Conservation (phyloP, 441 rosid species). For the Erodium texanum region DNA sequence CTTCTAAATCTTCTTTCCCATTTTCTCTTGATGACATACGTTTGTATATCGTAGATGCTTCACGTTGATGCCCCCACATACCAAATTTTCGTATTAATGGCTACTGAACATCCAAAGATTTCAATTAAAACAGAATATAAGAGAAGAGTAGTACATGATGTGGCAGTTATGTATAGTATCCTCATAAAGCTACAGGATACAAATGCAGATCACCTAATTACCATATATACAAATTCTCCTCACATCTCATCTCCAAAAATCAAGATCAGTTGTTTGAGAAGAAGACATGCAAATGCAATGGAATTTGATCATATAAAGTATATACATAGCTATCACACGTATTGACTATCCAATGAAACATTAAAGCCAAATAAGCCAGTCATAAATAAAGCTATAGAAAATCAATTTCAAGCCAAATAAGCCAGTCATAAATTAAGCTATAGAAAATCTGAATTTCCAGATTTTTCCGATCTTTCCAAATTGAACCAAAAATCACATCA, state of each 20-base stretch:
- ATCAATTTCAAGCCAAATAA: background rate
- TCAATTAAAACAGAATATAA: background rate
- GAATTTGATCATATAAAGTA: background rate
- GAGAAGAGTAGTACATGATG: background rate
- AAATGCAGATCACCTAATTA: background rate
- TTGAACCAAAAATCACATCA: background rate
- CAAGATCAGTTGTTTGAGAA: background rate
- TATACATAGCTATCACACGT: background rate
- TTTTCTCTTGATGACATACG: conserved; percentile 44
- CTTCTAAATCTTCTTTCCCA: conserved; percentile 37
- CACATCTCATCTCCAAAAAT: background rate
- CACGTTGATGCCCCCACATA: conserved; percentile 46
- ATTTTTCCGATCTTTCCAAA: background rate
- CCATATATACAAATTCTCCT: background rate
- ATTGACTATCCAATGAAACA: background rate
- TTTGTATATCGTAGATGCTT: conserved; percentile 36
- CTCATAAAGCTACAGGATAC: background rate
- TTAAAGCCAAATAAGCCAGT: background rate
- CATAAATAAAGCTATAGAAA: background rate
- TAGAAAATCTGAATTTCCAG: background rate
- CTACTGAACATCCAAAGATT: background rate
- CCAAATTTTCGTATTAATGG: conserved; percentile 16
- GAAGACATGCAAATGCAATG: background rate
- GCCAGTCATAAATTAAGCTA: background rate
- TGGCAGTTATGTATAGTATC: background rate